Evolutionary conservation across 2,329 filamentous ascomycete species (phyloP), one percentile per base, ranked within the genome.

Genomic region (Monilinia polystroma): DNA sequence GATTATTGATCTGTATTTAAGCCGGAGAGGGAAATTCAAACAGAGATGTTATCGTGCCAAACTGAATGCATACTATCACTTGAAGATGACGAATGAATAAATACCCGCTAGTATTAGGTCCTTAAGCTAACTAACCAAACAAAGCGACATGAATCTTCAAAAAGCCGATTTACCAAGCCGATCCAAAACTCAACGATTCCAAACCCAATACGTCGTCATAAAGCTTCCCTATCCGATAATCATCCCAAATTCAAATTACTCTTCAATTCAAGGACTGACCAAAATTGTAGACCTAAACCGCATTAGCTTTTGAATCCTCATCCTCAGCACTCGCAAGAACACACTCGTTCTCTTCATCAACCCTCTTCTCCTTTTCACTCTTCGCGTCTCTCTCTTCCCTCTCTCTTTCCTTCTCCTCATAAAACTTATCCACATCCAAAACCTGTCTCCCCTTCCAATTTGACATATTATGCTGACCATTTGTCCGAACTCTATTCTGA

Each of bases 401-500:
- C n/a, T 70, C 67, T 63, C 70, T 71, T 53, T 73, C 72, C 23
- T 55, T 64, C 23, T 49, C 65, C 7, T 29, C 53, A 55, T 74
- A 73, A 67, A 71, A 72, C 64, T 71, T 72, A 29, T 75, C 72
- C 4, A 74, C 66, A 73, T 76, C 73, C 66, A 76, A 70, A 38
- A 75, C 74, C 67, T 76, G 74, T 55, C 74, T 71, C 23, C 75
- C 75, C 47, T 73, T 68, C 73, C 73, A 76, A 16, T 72, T 71
- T 47, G 51, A 68, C 74, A 76, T 76, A 32, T 74, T 70, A 38
- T 68, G 64, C 29, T 69, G 59, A 1, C 72, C 73, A 68, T 77
- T 76, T 43, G 80, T 79, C 69, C 87, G 78, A 67, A 85, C n/a
- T 20, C 76, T 73, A 71, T 83, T 80, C 77, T 87, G 81, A 73